A percentile compares a stretch with the other conserved stretches of the same genome.
These are phyloP conservation scores for Ilyonectria destructans DNA, from an alignment of 2,329 filamentous ascomycete genomes.

Conservation along the genomic window DNA sequence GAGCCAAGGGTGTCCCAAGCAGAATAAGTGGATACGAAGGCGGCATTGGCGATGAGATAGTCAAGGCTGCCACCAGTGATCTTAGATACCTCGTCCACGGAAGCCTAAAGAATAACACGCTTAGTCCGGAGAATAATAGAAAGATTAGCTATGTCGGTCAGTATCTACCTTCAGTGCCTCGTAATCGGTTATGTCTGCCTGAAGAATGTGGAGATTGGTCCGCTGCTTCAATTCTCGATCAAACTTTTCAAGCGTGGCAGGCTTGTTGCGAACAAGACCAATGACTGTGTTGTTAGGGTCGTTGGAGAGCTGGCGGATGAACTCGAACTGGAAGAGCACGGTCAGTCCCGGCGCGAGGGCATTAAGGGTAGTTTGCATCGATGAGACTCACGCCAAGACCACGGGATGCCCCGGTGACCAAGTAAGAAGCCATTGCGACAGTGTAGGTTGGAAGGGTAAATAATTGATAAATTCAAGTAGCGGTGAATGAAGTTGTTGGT, in stretches of 20 bases:
- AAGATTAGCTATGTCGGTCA: fast-evolving
- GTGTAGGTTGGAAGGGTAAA: too few species aligned
- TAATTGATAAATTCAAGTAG: neutral
- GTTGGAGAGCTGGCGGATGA: slow-evolving; percentile 61
- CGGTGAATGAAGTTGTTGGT: neutral
- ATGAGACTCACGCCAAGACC: slow-evolving; percentile 1
- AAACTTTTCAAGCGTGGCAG: slow-evolving; percentile 58
- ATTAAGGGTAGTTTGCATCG: neutral
- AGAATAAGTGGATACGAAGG: slow-evolving; percentile 50
- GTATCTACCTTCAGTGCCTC: slow-evolving; percentile 28
- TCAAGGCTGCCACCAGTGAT: slow-evolving; percentile 62
- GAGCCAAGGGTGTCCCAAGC: slow-evolving; percentile 34
- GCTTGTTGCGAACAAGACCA: slow-evolving; percentile 63
- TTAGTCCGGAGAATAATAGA: neutral
- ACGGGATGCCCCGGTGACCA: slow-evolving; percentile 14
- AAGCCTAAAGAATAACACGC: slow-evolving; percentile 11
- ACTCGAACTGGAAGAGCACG: slow-evolving; percentile 43
- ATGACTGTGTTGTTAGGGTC: slow-evolving; percentile 59
- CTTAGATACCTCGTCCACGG: slow-evolving; percentile 48
- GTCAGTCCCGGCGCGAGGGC: neutral
- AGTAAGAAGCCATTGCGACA: slow-evolving; percentile 4
- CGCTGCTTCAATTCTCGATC: slow-evolving; percentile 48
- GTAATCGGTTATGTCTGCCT: slow-evolving; percentile 31
- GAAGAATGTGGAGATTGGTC: slow-evolving; percentile 37
- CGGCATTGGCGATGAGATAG: slow-evolving; percentile 69